Evolutionary conservation across 2,329 filamentous ascomycete genomes (phyloP).

Genomic region (Fragosphaeria purpurea): DNA sequence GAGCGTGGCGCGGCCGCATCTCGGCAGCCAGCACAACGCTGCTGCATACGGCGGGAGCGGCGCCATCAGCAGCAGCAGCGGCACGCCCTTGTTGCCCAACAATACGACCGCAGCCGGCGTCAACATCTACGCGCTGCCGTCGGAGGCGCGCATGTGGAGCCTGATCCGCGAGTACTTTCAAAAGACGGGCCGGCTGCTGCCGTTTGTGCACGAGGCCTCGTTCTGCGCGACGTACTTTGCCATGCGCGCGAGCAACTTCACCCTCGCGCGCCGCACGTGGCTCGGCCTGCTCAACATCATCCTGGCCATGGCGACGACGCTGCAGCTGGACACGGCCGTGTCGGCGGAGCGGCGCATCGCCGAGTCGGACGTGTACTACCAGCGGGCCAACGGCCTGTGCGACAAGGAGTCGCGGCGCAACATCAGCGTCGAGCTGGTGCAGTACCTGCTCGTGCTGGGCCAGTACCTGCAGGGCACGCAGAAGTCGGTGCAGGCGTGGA

Average conservation of each 20-base stretch:
- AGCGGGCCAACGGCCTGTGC: conserved; percentile 32
- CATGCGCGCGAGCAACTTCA: conserved; percentile 14
- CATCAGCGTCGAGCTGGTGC: conserved; percentile 36
- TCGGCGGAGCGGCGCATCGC: conserved; percentile 19
- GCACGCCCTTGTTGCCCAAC: background rate
- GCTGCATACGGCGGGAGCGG: background rate
- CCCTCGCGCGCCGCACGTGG: conserved; percentile 35
- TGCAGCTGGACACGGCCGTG: background rate
- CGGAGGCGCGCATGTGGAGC: background rate
- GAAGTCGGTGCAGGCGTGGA: conserved; percentile 43
- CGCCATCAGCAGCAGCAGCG: background rate
- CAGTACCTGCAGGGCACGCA: conserved; percentile 46
- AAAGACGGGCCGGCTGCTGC: conserved; percentile 15
- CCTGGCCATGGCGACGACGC: conserved; percentile 32
- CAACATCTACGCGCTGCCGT: conserved; percentile 2
- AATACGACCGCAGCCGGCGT: background rate
- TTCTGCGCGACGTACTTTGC: conserved; percentile 13
- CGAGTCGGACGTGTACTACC: conserved; percentile 35
- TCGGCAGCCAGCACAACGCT: background rate
- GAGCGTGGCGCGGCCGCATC: conserved; percentile 2
- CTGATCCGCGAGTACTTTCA: conserved; percentile 11
- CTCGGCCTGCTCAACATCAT: conserved; percentile 40
- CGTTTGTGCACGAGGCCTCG: conserved; percentile 12
- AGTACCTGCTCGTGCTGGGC: conserved; percentile 37
- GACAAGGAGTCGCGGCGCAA: conserved; percentile 28